Evolutionary conservation across 139 green algal genomes (phyloP).

Genomic region (Parachlorella kessleri): DNA sequence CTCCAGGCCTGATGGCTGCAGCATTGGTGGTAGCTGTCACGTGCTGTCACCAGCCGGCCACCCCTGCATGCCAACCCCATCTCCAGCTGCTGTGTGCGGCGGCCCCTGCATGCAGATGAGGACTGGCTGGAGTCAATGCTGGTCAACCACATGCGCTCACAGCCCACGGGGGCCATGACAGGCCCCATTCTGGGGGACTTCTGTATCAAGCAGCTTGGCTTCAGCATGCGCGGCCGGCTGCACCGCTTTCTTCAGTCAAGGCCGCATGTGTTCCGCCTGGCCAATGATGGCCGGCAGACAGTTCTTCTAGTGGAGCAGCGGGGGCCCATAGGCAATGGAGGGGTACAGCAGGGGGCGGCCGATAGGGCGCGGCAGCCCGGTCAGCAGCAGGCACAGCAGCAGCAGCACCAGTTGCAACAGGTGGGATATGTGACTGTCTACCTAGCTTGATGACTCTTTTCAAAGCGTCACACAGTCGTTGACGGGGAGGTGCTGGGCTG

Average conservation of each 20-base stretch:
- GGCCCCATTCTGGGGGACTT: constrained; percentile 18
- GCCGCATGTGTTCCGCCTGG: constrained; percentile 3
- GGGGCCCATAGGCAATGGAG: no score
- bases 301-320: no score
- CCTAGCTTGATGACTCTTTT: no score
- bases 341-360: not conserved
- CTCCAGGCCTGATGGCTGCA: no score
- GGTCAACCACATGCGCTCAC: constrained; percentile 15
- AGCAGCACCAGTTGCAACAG: not conserved
- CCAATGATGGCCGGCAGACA: constrained; percentile 13
- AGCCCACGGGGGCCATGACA: not conserved
- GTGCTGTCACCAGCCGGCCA: no score
- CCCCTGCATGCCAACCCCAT: no score
- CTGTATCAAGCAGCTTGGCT: constrained; percentile 26
- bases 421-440: no score
- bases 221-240: constrained; percentile 23
- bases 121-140: constrained; percentile 14
- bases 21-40: no score
- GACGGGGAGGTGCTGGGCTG: no score
- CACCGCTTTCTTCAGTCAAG: constrained; percentile 12
- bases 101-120: not conserved
- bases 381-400: not conserved
- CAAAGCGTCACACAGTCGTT: no score
- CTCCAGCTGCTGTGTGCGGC: no score
- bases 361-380: no score